These are phyloP conservation scores for Sarocladiaceae sp. DNA, from an alignment of 2,329 filamentous ascomycete species.

Conservation along the genomic window DNA sequence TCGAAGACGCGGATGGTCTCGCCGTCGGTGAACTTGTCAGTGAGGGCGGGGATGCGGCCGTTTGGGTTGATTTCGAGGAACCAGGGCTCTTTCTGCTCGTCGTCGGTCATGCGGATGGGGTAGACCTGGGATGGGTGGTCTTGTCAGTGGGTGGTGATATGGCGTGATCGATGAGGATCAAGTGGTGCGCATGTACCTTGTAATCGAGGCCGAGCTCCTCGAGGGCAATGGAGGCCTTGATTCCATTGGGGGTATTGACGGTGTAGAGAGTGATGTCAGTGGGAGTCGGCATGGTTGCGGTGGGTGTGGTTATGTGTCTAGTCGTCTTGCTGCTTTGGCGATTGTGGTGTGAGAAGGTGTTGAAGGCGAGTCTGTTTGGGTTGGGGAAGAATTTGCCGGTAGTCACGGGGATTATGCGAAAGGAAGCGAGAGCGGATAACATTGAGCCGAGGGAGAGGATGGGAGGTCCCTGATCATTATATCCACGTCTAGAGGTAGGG, in stretches of 20 bases:
- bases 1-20: conserved; percentile 73
- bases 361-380: too few relatives aligned
- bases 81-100: conserved; percentile 79
- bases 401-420: too few relatives aligned
- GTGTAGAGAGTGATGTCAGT: conserved; percentile 78
- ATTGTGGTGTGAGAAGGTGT: too few relatives aligned
- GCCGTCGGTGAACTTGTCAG: conserved; percentile 70
- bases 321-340: too few relatives aligned
- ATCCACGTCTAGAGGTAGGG: too few relatives aligned
- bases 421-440: too few relatives aligned
- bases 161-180: background rate
- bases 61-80: conserved; percentile 91
- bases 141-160: background rate
- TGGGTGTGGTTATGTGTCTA: background rate
- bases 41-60: conserved; percentile 82
- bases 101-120: conserved; percentile 64
- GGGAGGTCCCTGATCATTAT: too few relatives aligned
- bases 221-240: conserved; percentile 81
- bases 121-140: conserved; percentile 32
- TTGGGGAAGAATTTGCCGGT: too few relatives aligned
- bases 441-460: too few relatives aligned
- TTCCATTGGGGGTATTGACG: conserved; percentile 76
- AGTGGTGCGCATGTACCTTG: conserved; percentile 39
- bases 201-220: conserved; percentile 84
- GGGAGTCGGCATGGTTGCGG: conserved; percentile 6